Evolutionary conservation across 495 filamentous ascomycete genomes (phyloP).

Genomic region (Jackrogersella minutella): DNA sequence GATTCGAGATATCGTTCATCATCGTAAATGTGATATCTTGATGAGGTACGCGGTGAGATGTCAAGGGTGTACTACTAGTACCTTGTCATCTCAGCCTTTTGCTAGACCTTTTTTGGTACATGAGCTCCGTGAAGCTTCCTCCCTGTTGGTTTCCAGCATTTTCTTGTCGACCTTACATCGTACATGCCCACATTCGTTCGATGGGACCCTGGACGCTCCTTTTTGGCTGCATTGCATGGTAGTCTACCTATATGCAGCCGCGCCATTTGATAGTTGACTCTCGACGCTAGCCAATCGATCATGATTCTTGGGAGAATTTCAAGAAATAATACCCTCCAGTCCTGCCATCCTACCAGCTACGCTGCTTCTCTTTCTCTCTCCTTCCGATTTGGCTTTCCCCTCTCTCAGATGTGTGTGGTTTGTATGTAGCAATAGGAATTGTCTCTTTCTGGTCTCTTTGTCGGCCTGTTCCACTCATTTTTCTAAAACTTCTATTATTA

Average conservation of each 20-base stretch:
- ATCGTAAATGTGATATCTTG: neutral
- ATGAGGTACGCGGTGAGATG: constrained; percentile 30
- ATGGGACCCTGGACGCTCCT: constrained; percentile 39
- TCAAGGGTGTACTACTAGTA: constrained; percentile 15
- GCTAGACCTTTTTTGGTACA: constrained; percentile 29
- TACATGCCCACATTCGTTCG: constrained; percentile 19
- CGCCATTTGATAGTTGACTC: constrained; percentile 36
- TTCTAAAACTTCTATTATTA: constrained; percentile 31
- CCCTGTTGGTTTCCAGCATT: constrained; percentile 15
- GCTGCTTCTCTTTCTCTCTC: constrained; percentile 26
- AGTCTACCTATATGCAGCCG: constrained; percentile 40
- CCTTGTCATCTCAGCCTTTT: constrained; percentile 35
- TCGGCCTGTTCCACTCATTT: constrained; percentile 35
- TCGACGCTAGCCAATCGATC: constrained; percentile 44
- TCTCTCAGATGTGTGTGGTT: constrained; percentile 41
- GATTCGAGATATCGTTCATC: constrained; percentile 9
- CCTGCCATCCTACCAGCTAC: constrained; percentile 34
- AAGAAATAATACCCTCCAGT: constrained; percentile 41
- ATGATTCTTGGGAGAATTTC: constrained; percentile 31
- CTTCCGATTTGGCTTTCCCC: constrained; percentile 41
- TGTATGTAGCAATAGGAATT: constrained; percentile 40
- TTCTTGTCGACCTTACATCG: neutral
- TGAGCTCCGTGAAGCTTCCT: constrained; percentile 32
- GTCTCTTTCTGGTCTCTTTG: constrained; percentile 37
- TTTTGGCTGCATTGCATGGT: constrained; percentile 44